A percentile compares a stretch with the other conserved stretches of the same genome.
These are phyloP conservation scores for Effrenium voratum DNA, from an alignment of 73 alveolate genomes.

Conservation along the genomic window DNA sequence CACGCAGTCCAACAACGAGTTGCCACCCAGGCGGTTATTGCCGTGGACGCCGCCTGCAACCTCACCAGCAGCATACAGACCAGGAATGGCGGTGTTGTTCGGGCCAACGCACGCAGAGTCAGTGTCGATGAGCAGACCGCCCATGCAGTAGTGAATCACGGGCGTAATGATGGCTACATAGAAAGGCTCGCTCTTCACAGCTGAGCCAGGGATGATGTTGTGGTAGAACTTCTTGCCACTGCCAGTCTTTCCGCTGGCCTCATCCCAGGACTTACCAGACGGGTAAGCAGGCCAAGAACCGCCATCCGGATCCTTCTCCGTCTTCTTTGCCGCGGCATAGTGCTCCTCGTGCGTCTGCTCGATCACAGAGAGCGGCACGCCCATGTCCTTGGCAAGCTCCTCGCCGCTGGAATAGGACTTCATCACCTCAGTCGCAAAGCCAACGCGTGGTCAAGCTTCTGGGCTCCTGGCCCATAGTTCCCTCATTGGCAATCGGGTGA, in stretches of 20 bases:
- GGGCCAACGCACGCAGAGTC: conserved; percentile 72
- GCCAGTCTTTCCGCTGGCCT: conserved; percentile 53
- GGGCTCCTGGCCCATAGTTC: too few relatives aligned
- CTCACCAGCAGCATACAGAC: conserved; percentile 94
- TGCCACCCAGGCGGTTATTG: conserved; percentile 97
- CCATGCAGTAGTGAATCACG: conserved; percentile 96
- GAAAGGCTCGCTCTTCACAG: conserved; percentile 84
- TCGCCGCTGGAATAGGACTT: not conserved
- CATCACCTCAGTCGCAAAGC: conserved; percentile 61
- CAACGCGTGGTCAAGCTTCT: too few relatives aligned
- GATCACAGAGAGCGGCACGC: conserved; percentile 41
- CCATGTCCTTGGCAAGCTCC: conserved; percentile 65
- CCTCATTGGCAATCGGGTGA: too few relatives aligned
- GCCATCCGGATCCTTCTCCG: conserved; percentile 67
- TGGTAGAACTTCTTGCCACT: conserved; percentile 88
- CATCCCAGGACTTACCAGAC: conserved; percentile 67
- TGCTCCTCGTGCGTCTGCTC: conserved; percentile 75
- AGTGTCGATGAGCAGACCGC: conserved; percentile 94
- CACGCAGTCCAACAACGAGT: conserved; percentile 96
- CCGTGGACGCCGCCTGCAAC: conserved; percentile 97
- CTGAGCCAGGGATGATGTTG: conserved; percentile 88
- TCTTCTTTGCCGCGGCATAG: conserved; percentile 86
- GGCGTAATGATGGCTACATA: conserved; percentile 96
- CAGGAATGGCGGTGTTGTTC: conserved; percentile 56
- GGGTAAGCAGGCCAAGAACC: conserved; percentile 81